Conservation (phyloP, 2,329 filamentous ascomycete genomes). For the Aspergillus cejpii region DNA sequence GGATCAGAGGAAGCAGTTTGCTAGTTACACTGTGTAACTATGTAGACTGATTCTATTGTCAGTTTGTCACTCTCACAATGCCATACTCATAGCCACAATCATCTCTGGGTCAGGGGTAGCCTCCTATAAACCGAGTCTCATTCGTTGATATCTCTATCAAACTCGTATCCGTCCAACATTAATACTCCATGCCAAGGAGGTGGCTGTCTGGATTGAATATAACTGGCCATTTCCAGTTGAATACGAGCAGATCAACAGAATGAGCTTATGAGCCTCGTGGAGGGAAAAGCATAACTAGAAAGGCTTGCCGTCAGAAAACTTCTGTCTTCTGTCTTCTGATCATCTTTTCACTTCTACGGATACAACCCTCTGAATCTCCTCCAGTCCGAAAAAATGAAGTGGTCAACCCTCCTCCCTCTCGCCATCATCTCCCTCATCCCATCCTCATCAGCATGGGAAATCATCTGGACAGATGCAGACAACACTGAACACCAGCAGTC, state of each 20-base stretch:
- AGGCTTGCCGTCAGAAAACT: too few relatives aligned
- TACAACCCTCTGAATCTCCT: background rate
- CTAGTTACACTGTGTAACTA: too few relatives aligned
- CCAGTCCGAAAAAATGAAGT: conserved; percentile 6
- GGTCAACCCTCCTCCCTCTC: conserved; percentile 4
- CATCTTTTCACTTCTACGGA: too few relatives aligned
- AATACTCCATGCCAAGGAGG: background rate
- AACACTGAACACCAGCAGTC: conserved; percentile 3
- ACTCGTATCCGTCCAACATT: background rate
- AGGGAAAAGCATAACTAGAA: too few relatives aligned
- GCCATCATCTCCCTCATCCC: conserved; percentile 3
- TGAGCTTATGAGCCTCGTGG: background rate
- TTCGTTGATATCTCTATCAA: too few relatives aligned
- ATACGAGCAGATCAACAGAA: too few relatives aligned
- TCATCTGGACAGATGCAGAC: conserved; percentile 8
- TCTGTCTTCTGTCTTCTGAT: background rate
- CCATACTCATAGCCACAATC: too few relatives aligned
- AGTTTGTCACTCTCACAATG: too few relatives aligned
- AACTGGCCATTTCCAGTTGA: background rate
- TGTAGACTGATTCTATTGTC: too few relatives aligned
- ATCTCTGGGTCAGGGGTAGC: too few relatives aligned
- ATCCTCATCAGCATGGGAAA: conserved; percentile 6
- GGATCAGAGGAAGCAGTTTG: too few relatives aligned
- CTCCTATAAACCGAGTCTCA: too few relatives aligned
- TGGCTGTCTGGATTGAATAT: background rate